Evolutionary conservation across 805 yeast species (phyloP), one percentile per base, ranked within the genome.

Genomic region (Nakazawaea wickerhamii): DNA sequence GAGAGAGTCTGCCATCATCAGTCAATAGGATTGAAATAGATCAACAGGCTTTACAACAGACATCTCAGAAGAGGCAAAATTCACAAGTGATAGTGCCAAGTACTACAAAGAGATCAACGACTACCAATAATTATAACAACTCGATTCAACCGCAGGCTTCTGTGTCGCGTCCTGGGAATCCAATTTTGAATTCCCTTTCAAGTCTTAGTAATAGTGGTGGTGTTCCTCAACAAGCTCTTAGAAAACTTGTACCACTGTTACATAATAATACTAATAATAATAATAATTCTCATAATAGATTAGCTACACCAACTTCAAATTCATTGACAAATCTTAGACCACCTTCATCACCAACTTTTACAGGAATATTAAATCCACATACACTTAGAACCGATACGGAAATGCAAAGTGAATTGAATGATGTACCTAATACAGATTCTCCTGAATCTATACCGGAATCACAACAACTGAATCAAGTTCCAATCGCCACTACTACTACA

Each of bases 241-340:
- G 41, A 18, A 38, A 38, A 21, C 23, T 38, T 13, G 41, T 31
- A 1, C 36, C 41, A 19, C 33, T 21, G n/a, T 38, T 38, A 21
- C 33, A 30, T 11, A 30, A 20, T 25, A 39, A 14, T 14, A 28
- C 22, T 33, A n/a, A n/a, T n/a, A n/a, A n/a, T n/a, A n/a, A n/a
- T n/a, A n/a, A n/a, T n/a, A n/a, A n/a, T n/a, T n/a, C n/a, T n/a
- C n/a, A n/a, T n/a, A 5, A 5, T 13, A 18, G 41, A 21, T 63
- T 61, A 33, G 62, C 66, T 19, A 61, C 59, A 28, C 67, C 67
- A 18, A 63, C 60, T 28, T 67, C 68, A 9, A 61, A 45, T 18
- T 67, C 69, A 9, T 59, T 53, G 43, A 60, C 50, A 18, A 61
- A 59, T 47, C 65, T 51, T 3, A 67, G 61, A 28, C 61, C 66